These are phyloP conservation scores for Micractinium sp. DNA, from an alignment of 139 green algal genomes.

Conservation along the genomic window DNA sequence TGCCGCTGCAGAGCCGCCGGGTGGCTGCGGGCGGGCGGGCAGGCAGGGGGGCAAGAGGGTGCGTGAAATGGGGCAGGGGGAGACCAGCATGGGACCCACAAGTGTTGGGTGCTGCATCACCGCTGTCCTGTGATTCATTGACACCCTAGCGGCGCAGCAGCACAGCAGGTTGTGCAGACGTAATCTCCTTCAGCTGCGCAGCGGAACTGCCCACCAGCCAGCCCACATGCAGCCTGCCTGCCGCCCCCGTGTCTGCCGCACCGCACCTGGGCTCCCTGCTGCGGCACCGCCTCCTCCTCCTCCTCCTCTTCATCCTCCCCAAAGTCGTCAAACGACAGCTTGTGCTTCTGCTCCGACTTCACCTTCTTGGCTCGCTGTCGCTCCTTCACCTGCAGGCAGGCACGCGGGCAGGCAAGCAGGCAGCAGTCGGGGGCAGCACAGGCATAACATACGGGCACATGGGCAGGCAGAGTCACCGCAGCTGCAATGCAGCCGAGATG, in stretches of 20 bases:
- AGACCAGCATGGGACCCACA: background rate
- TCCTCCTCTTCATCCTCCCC: slow-evolving; percentile 60
- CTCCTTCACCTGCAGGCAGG: slow-evolving; percentile 39
- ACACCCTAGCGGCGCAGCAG: too few species aligned
- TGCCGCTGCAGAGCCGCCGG: background rate
- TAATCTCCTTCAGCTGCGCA: background rate
- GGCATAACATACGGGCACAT: too few species aligned
- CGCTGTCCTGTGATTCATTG: too few species aligned
- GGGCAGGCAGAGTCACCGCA: background rate
- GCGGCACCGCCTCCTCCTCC: slow-evolving; percentile 38
- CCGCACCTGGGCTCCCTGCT: slow-evolving; percentile 21
- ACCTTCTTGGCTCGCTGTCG: slow-evolving; percentile 51
- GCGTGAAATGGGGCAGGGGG: background rate
- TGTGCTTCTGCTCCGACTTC: slow-evolving; percentile 60
- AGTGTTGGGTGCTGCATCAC: background rate
- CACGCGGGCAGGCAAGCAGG: too few species aligned
- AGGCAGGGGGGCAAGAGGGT: background rate
- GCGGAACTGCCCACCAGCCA: background rate
- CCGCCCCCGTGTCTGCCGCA: background rate
- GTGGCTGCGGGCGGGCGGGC: background rate
- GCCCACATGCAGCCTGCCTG: background rate
- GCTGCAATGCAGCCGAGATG: background rate
- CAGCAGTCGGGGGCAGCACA: too few species aligned
- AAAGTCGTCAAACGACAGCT: slow-evolving; percentile 82
- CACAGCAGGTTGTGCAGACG: background rate